A percentile compares a stretch with the other conserved stretches of the same genome.
Conservation (phyloP, 176 grass and related monocot species). For the Puya raimondii region DNA sequence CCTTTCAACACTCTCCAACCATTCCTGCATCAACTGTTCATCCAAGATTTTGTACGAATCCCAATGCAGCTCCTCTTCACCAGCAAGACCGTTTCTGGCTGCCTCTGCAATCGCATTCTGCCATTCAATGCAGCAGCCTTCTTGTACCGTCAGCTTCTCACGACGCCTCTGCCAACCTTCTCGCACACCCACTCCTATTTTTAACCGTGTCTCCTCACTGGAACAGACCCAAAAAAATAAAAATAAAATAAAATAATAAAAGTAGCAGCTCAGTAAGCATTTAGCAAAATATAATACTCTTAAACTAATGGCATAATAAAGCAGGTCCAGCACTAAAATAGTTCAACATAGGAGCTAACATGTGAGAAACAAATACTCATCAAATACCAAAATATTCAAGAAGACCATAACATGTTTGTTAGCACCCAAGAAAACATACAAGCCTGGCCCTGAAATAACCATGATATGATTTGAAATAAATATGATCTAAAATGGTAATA, state of each 20-base stretch:
- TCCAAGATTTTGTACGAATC: conserved; percentile 69
- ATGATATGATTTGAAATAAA: no score
- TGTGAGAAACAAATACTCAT: not conserved
- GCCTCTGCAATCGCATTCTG: conserved; percentile 62
- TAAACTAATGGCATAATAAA: not conserved
- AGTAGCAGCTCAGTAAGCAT: conserved; percentile 18
- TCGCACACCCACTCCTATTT: conserved; percentile 61
- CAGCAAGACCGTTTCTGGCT: conserved; percentile 52
- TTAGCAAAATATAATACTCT: conserved; percentile 9
- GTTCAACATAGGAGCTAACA: not conserved
- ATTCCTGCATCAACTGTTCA: conserved; percentile 50
- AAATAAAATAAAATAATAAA: no score
- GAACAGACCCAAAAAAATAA: no score
- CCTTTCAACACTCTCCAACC: conserved; percentile 41
- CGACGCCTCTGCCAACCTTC: conserved; percentile 56
- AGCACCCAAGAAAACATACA: no score
- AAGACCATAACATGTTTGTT: not conserved
- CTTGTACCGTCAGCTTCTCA: conserved; percentile 51
- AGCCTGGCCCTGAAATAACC: no score
- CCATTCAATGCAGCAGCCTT: conserved; percentile 72
- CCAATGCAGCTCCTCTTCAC: conserved; percentile 60
- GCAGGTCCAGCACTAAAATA: not conserved
- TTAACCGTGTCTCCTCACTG: conserved; percentile 68
- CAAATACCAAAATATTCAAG: not conserved
- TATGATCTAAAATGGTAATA: no score